A percentile compares a stretch with the other conserved stretches of the same genome.
Evolutionary conservation across 2,329 filamentous ascomycete genomes (phyloP).

Genomic region (Mycosphaerella sp.): DNA sequence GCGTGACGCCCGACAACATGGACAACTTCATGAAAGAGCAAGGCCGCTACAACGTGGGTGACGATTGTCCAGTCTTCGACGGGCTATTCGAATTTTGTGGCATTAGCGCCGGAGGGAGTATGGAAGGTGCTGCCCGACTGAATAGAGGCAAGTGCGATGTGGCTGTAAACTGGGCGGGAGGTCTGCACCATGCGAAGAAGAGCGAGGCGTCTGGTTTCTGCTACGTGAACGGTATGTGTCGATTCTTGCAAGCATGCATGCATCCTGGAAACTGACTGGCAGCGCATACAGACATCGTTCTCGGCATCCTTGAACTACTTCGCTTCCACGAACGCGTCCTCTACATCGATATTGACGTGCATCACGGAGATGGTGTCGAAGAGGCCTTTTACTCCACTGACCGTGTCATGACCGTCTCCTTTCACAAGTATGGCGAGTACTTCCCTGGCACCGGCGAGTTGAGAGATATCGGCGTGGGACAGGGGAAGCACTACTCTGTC

Average conservation of each 20-base stretch:
- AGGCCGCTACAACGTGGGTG: constrained; percentile 65
- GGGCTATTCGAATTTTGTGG: constrained; percentile 66
- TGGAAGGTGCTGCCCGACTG: constrained; percentile 64
- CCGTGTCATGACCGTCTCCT: constrained; percentile 65
- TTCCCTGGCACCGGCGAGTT: constrained; percentile 65
- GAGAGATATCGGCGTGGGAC: constrained; percentile 61
- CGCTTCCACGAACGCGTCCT: constrained; percentile 59
- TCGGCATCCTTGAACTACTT: constrained; percentile 59
- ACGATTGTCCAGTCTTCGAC: constrained; percentile 60
- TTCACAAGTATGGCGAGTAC: constrained; percentile 69
- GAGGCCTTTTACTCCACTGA: constrained; percentile 67
- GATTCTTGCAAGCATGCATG: neutral
- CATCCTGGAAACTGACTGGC: constrained; percentile 1
- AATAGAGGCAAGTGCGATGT: constrained; percentile 64
- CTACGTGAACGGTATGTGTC: constrained; percentile 42
- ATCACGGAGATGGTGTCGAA: constrained; percentile 63
- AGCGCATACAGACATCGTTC: constrained; percentile 52
- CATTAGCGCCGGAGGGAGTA: constrained; percentile 63
- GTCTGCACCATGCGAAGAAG: constrained; percentile 46
- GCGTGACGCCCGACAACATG: constrained; percentile 98
- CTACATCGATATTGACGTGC: constrained; percentile 63
- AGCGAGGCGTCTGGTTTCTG: constrained; percentile 45
- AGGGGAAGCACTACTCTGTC: constrained; percentile 61
- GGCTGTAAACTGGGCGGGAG: constrained; percentile 50
- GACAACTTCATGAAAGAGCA: constrained; percentile 88